Base-by-base conservation (phyloP, 2,329 filamentous ascomycete genomes). In the Colletotrichum tofieldiae region DNA sequence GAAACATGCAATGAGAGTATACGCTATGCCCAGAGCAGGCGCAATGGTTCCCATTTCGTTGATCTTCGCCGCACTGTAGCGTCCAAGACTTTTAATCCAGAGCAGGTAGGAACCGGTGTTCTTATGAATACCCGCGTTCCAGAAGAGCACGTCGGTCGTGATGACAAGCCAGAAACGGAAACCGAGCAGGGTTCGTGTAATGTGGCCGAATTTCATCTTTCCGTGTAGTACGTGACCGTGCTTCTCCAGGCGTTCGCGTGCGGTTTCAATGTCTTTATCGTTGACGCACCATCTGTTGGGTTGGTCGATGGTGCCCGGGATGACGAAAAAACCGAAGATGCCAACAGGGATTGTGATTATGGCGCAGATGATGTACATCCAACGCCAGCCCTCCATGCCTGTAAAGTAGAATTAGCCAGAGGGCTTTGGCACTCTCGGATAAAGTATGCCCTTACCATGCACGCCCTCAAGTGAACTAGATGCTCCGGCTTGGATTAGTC, bases 331-430 rank as follows among this genome's bases (percentile, higher is more conserved):
- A 0, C 88, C 87, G 0, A 86, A 74, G 5, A 90, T 79, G 0
- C 85, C 86, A 5, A 90, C 79, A 0, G 87, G 87, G 16, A 90
- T 86, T 1, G 89, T 90, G 69, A 90, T 87, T 6, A 90, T 69
- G 4, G 86, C 81, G 63, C 83, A 84, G 75, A 88, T 86, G 51
- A 88, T 86, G 74, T 88, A 89, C 81, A 90, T 87, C 88, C 87
- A 90, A 18, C 86, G 78, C 85, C 86, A 88, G 0, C 85, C 86
- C 1, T 82, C 82, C 1, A 87, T 78, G 0, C 86, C 61, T 64
- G 37, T 16, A 16, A 20, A 5, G 8, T 12, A 20, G 6, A n/a
- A 7, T 66, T 14, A 65, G 67, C 11, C n/a, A 52, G 26, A 18
- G 9, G 45, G 35, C 67, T 23, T 45, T 62, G 35, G 29, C 4